A percentile compares a stretch with the other conserved stretches of the same genome.
Conservation (phyloP, 441 rosid species). For the Eutrema salsugineum region DNA sequence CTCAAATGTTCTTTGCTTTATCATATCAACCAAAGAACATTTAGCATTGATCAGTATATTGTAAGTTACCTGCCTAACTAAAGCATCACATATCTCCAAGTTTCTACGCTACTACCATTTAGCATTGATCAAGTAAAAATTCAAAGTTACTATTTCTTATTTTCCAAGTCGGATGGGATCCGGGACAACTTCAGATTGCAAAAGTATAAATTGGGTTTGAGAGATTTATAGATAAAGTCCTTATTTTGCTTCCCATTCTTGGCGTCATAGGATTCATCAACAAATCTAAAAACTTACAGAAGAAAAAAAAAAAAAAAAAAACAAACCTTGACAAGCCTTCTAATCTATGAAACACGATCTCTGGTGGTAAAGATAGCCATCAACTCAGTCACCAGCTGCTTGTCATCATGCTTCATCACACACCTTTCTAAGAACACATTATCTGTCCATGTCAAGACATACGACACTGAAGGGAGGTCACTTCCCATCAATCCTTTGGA, state of each 20-base stretch:
- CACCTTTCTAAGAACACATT: conserved; percentile 13
- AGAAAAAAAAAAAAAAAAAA: neutral
- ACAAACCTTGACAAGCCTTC: neutral
- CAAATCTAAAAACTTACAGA: neutral
- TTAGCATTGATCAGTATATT: neutral
- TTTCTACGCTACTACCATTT: no score
- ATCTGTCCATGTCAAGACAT: neutral
- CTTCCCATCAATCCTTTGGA: neutral
- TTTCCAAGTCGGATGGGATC: no score
- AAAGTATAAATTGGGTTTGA: neutral
- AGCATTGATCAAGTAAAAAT: no score
- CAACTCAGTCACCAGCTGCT: conserved; percentile 5
- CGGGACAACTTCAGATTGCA: neutral
- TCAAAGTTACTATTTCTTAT: no score
- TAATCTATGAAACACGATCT: no score
- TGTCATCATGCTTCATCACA: conserved; percentile 13
- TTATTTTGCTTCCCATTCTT: neutral
- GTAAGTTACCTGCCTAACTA: neutral
- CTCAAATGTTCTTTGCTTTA: neutral
- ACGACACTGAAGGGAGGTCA: no score
- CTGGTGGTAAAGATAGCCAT: neutral
- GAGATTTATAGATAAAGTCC: neutral
- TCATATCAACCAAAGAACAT: neutral
- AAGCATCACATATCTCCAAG: neutral
- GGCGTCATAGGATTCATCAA: no score